Percentiles rank a stretch among this genome's conserved stretches.
phyloP scores from a whole-genome alignment of 2,329 filamentous ascomycete genomes.

The Ceratocystis albifundus region DNA sequence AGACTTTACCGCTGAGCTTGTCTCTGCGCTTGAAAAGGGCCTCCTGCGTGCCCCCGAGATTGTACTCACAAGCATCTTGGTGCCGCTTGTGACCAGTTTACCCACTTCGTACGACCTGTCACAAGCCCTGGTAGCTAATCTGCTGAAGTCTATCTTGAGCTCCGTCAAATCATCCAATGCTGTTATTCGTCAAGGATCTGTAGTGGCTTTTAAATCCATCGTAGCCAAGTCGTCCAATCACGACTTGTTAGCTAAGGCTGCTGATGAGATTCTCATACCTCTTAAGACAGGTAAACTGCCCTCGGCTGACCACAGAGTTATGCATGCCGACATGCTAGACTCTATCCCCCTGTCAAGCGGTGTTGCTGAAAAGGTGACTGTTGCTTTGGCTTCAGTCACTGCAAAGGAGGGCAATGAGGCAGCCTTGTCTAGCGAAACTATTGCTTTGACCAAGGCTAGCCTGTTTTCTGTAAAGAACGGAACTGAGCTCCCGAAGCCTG shows the following conservation, averaged over 20 bases:
- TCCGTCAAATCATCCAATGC: constrained; percentile 85
- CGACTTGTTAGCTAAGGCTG: constrained; percentile 51
- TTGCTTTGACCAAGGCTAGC: constrained; percentile 55
- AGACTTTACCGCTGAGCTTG: constrained; percentile 62
- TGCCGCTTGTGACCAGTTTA: constrained; percentile 59
- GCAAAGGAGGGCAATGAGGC: constrained; percentile 81
- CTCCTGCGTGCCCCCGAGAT: constrained; percentile 84
- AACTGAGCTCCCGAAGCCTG: constrained; percentile 50
- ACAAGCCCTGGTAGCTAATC: constrained; percentile 53
- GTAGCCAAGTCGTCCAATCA: constrained; percentile 49
- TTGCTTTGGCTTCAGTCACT: constrained; percentile 55
- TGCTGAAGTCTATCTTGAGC: constrained; percentile 78
- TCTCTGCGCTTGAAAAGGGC: constrained; percentile 78
- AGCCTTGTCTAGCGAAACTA: constrained; percentile 65
- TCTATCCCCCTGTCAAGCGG: constrained; percentile 48
- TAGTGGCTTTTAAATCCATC: constrained; percentile 62
- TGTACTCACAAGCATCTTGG: constrained; percentile 66
- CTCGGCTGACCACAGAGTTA: constrained; percentile 69
- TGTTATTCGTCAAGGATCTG: constrained; percentile 60
- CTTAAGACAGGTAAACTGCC: constrained; percentile 76
- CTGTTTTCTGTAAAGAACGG: constrained; percentile 50
- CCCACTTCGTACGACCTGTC: constrained; percentile 65
- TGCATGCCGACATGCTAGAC: constrained; percentile 71
- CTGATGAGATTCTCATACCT: constrained; percentile 66
- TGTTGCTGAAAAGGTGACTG: constrained; percentile 54